A percentile compares a stretch with the other conserved stretches of the same genome.
These are phyloP conservation scores for Nissolia schottii DNA, from an alignment of 306 rosid genomes.

Conservation along the genomic window DNA sequence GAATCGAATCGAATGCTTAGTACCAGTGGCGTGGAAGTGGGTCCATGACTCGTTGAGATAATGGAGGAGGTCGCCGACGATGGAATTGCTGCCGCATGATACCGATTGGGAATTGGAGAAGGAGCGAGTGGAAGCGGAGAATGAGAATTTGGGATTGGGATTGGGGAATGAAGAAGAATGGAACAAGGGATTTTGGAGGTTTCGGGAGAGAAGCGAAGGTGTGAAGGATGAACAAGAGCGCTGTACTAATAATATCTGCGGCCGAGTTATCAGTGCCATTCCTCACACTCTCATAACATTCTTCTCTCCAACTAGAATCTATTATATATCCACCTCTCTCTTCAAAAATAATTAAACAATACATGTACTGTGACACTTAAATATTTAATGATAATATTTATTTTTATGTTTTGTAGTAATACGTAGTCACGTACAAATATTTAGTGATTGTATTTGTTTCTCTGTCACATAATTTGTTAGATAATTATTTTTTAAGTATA, in stretches of 20 bases:
- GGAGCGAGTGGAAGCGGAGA: conserved; percentile 29
- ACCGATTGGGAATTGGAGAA: conserved; percentile 39
- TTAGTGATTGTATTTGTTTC: too few relatives aligned
- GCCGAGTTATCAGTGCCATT: not conserved
- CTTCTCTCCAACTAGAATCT: too few relatives aligned
- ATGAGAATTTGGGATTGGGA: not conserved
- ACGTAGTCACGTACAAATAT: too few relatives aligned
- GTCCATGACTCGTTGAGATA: conserved; percentile 96
- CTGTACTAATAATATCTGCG: not conserved
- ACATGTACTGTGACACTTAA: too few relatives aligned
- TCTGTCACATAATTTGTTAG: too few relatives aligned
- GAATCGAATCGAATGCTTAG: too few relatives aligned
- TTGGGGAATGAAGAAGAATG: not conserved
- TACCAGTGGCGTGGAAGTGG: conserved; percentile 94
- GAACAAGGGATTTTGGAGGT: not conserved
- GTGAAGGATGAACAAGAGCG: not conserved
- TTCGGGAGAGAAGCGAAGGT: conserved; percentile 5
- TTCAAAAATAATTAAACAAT: too few relatives aligned
- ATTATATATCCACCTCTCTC: too few relatives aligned
- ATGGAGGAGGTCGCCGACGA: conserved; percentile 70
- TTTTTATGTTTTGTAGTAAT: too few relatives aligned
- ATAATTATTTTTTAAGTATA: too few relatives aligned
- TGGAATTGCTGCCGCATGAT: conserved; percentile 27
- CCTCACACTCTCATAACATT: too few relatives aligned
- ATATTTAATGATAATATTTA: too few relatives aligned